Evolutionary conservation across 2,329 filamentous ascomycete genomes (phyloP).

Genomic region (Botrytis fabae): DNA sequence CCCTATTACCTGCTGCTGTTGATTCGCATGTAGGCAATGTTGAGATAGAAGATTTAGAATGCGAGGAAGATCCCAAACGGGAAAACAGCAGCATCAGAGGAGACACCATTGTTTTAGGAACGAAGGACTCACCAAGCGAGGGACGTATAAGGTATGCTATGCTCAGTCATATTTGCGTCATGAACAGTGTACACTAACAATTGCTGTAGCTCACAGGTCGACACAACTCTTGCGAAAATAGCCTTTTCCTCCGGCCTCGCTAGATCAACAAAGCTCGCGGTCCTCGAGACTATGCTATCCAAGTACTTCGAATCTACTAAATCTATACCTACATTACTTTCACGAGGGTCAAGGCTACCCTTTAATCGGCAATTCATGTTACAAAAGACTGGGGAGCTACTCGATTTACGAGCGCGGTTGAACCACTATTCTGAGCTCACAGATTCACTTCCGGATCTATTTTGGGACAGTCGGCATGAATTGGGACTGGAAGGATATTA

Average conservation of each 20-base stretch:
- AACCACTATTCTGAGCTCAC: conserved; percentile 98
- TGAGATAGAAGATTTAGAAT: conserved; percentile 90
- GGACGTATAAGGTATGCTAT: conserved; percentile 38
- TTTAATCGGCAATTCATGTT: conserved; percentile 78
- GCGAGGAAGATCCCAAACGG: conserved; percentile 69
- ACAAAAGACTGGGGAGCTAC: conserved; percentile 88
- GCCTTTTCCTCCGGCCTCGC: conserved; percentile 95
- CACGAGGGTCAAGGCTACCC: conserved; percentile 61
- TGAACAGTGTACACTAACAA: conserved; percentile 18
- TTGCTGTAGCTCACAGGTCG: conserved; percentile 42
- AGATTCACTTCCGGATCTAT: conserved; percentile 90
- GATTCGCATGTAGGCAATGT: conserved; percentile 69
- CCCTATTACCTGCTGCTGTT: conserved; percentile 73
- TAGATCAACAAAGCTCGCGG: conserved; percentile 88
- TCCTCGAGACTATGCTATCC: conserved; percentile 79
- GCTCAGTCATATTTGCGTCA: background rate
- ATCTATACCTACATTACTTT: conserved; percentile 75
- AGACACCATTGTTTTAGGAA: conserved; percentile 87
- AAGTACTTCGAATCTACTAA: conserved; percentile 87
- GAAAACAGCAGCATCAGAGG: conserved; percentile 79
- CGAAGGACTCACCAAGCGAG: conserved; percentile 56
- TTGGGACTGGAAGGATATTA: conserved; percentile 92
- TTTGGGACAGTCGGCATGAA: conserved; percentile 91
- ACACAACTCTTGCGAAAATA: conserved; percentile 82
- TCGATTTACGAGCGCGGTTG: conserved; percentile 84